These are phyloP conservation scores for Furcasterigmium sp. DNA, from an alignment of 2,329 filamentous ascomycete genomes.

Conservation along the genomic window DNA sequence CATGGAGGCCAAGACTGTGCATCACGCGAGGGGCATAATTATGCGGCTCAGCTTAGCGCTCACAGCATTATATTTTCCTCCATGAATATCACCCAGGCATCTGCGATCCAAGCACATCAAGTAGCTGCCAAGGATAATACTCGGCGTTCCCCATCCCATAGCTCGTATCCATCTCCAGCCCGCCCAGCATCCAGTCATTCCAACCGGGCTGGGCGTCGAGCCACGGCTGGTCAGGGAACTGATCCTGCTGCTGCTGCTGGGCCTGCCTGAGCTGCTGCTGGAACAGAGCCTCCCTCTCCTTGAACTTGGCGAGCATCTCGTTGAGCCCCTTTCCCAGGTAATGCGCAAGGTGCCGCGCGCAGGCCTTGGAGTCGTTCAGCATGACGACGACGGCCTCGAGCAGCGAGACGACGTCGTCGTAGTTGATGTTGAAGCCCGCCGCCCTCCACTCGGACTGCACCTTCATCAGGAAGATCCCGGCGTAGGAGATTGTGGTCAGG, in stretches of 20 bases:
- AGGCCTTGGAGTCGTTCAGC: conserved; percentile 17
- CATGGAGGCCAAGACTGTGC: too few relatives aligned
- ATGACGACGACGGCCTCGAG: conserved; percentile 19
- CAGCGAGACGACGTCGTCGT: conserved; percentile 22
- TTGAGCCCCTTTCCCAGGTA: conserved; percentile 21
- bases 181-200: conserved; percentile 21
- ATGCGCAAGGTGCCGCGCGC: conserved; percentile 21
- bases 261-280: conserved; percentile 4
- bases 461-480: conserved; percentile 25
- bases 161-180: conserved; percentile 11
- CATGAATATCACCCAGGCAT: conserved; percentile 20
- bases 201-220: conserved; percentile 13
- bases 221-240: conserved; percentile 5
- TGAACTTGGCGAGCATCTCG: conserved; percentile 22
- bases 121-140: conserved; percentile 16
- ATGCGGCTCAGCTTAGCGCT: too few relatives aligned
- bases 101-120: conserved; percentile 19
- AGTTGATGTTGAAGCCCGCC: conserved; percentile 18
- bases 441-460: conserved; percentile 22
- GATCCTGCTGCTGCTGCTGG: not conserved
- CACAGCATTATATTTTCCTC: too few relatives aligned
- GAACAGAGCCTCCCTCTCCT: conserved; percentile 10
- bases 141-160: conserved; percentile 12
- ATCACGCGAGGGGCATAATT: too few relatives aligned
- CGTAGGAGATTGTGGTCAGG: conserved; percentile 24